Base-by-base conservation (phyloP, 192 early-diverging fungal species). In the Coemansia aciculifera region DNA sequence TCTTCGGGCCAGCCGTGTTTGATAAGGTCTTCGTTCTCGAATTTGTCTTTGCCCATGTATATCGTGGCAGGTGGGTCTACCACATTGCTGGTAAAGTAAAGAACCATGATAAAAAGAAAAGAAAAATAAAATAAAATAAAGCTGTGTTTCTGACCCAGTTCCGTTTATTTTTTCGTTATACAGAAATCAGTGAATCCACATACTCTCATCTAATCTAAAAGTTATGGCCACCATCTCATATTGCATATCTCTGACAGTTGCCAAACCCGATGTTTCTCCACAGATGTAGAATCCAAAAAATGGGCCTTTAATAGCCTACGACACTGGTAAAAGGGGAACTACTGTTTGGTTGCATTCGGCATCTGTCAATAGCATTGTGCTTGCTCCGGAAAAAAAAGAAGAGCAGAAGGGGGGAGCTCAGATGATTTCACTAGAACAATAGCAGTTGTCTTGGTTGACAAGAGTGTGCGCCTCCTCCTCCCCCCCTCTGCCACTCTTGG, bases 21-120 rank as follows among this genome's bases (percentile, higher is more conserved):
- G 52, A 98, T 98, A 44, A 98, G 78, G 24, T 97, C 96, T 61
- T 96, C 95, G 85, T 96, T 99, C 80, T 99, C 97, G 75, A 89
- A 96, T 80, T 97, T 98, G 85, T 99, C 95, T 76, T 94, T 97
- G 66, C 97, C 97, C 95, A 99, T 96, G 74, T 97, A 99, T 39
- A 99, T 89, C 27, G 79, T 75, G 29, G 90, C 92, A 3, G 93
- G 86, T 27, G 92, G 91, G 31, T 85, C 75, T 24, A 89, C 89
- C 52, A 56, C 85, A 48, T 81, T 89, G 66, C 87, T 89, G 4
- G 89, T 88, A 70, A 89, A 92, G 62, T 91, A 92, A 21, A 89
- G 79, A 23, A 92, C 91, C 91, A 92, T 92, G 49, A 15, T 63
- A 4, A 36, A 8, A 36, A 21, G 21, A 21, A 21, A 21, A 21